Percentiles rank a stretch among this genome's conserved stretches.
These are phyloP conservation scores for Sergeia podlipaevii DNA, from an alignment of 208 protist genomes.

Conservation along the genomic window DNA sequence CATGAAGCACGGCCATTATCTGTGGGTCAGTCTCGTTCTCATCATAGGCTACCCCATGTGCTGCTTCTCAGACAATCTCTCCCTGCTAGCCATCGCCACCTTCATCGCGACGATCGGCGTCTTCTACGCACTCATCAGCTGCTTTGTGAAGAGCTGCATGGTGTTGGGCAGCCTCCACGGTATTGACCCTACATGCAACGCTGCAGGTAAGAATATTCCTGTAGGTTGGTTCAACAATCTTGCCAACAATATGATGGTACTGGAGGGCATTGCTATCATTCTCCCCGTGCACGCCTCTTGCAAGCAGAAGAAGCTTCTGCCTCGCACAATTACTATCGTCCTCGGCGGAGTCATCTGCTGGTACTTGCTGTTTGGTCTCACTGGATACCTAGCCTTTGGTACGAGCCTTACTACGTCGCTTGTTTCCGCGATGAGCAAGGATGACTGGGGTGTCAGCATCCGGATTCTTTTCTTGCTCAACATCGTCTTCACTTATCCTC, in stretches of 20 bases:
- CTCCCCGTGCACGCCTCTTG: conserved; percentile 66
- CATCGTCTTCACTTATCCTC: conserved; percentile 69
- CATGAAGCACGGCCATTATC: conserved; percentile 28
- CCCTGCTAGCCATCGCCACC: conserved; percentile 46
- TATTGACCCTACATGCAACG: conserved; percentile 14
- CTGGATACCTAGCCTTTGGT: conserved; percentile 69
- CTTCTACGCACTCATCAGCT: conserved; percentile 51
- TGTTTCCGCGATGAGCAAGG: conserved; percentile 27
- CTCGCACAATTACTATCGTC: conserved; percentile 44
- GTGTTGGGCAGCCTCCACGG: conserved; percentile 13
- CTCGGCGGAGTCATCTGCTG: conserved; percentile 32
- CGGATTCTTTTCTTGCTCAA: conserved; percentile 40
- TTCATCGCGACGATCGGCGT: conserved; percentile 60
- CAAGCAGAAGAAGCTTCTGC: conserved; percentile 52
- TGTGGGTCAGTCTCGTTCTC: conserved; percentile 46
- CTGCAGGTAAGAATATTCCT: conserved; percentile 22
- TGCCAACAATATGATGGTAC: conserved; percentile 70
- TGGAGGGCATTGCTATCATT: conserved; percentile 75
- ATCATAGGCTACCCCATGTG: conserved; percentile 59
- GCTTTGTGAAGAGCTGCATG: conserved; percentile 22
- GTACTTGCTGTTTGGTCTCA: conserved; percentile 66
- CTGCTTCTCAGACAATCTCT: conserved; percentile 56
- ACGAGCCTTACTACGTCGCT: conserved; percentile 34
- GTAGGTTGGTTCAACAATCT: conserved; percentile 66
- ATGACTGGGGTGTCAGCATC: conserved; percentile 42